Conservation (phyloP, 441 rosid genomes). For the Bruguiera hainesii region DNA sequence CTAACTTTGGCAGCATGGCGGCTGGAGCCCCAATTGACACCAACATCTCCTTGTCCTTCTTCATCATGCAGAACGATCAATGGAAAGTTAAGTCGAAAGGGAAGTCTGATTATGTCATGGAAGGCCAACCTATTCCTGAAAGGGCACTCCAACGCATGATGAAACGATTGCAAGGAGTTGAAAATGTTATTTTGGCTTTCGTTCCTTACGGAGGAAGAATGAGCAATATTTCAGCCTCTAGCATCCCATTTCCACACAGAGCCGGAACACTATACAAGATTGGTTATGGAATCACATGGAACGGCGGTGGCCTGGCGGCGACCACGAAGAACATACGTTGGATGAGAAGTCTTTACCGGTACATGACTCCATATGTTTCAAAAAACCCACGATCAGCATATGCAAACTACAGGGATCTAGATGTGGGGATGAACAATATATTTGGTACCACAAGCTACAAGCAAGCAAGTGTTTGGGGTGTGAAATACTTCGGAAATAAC, state of each 20-base stretch:
- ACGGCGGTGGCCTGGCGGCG: constrained; percentile 20
- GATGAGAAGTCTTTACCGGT: constrained; percentile 36
- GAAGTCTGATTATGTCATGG: constrained; percentile 51
- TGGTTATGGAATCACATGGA: constrained; percentile 42
- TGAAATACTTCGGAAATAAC: constrained; percentile 42
- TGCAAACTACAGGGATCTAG: constrained; percentile 52
- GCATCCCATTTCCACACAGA: constrained; percentile 51
- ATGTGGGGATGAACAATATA: constrained; percentile 36
- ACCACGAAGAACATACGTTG: constrained; percentile 23
- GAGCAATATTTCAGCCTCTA: constrained; percentile 30
- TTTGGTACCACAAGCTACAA: constrained; percentile 17
- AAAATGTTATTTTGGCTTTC: constrained; percentile 22
- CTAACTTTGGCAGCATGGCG: constrained; percentile 23
- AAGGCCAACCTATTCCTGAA: constrained; percentile 29
- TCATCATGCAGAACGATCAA: constrained; percentile 37
- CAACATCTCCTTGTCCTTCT: constrained; percentile 27
- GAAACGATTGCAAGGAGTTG: constrained; percentile 32
- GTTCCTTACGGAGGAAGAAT: constrained; percentile 57
- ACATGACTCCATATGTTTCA: constrained; percentile 50
- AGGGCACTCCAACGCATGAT: constrained; percentile 37
- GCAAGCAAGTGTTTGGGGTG: constrained; percentile 30
- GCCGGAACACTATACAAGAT: constrained; percentile 41
- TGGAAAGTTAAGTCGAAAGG: constrained; percentile 39
- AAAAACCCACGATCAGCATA: constrained; percentile 51
- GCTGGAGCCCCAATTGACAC: constrained; percentile 23